Base-by-base conservation (phyloP, 2,329 filamentous ascomycete species). In the Colletotrichum costaricense region DNA sequence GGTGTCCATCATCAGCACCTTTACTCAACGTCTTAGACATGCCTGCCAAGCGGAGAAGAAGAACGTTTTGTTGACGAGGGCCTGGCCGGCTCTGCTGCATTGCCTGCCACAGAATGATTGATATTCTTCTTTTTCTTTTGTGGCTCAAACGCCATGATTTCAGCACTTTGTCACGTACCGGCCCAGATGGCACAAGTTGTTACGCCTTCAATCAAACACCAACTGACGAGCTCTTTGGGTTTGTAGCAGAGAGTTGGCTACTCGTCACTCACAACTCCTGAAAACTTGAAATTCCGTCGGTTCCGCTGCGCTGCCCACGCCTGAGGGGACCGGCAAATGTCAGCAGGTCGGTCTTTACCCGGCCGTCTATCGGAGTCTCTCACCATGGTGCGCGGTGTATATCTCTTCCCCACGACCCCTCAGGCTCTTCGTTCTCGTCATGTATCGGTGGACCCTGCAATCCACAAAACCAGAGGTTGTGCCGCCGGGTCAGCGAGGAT, bases 1-100 rank as follows among this genome's bases (percentile, higher is more conserved):
- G 55, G 28, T 30, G 35, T 49, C 65, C 58, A 30, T 63, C 56
- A 71, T 63, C 28, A 72, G 24, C 46, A 28, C 28, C 69, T 64
- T 69, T 52, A 63, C 42, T 58, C 65, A 26, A 69, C 38, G 65
- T 63, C 52, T 63, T 54, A 72, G 65, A 69, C 58, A 72, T 63
- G 65, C 38, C 65, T 72, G 64, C 65, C 58, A 63, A 63, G 69
- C 65, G 65, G 46, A 56, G 55, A 60, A 19, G 24, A 49, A 26
- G 42, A 42, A 30, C 52, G 16, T 14, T 46, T 49, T 35, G 66
- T 35, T 49, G 70, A 56, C 42, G 30, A 46, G 30, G n/a, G 66
- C 49, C 58, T 58, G 38, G 54, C 52, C 52, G 35, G 35, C 24
- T 28, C 22, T 64, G 24, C 8, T 26, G 33, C 38, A 52, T 30